phyloP scores from a whole-genome alignment of 345 rosid species.

The Bretschneidera sinensis region DNA sequence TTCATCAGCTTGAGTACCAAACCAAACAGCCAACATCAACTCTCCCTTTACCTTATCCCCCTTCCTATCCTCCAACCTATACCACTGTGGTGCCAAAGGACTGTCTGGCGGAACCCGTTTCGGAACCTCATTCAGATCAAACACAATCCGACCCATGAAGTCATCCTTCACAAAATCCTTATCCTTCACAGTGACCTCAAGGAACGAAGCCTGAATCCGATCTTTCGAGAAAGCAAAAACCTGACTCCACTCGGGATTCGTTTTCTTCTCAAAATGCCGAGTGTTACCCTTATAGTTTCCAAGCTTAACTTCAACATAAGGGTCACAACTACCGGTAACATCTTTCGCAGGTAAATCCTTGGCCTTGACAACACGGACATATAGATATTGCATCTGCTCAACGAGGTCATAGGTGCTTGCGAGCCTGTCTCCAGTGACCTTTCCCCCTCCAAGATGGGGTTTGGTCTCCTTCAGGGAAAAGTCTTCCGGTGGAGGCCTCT shows the following conservation, averaged over 20 bases:
- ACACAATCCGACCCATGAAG: slow-evolving; percentile 58
- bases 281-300: slow-evolving; percentile 76
- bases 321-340: too few relatives aligned
- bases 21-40: slow-evolving; percentile 97
- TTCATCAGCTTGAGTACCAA: slow-evolving; percentile 99
- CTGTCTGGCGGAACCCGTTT: too few relatives aligned
- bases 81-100: slow-evolving; percentile 97
- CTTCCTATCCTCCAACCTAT: slow-evolving; percentile 70
- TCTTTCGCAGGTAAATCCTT: too few relatives aligned
- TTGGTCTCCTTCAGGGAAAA: slow-evolving; percentile 84
- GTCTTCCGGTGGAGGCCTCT: slow-evolving; percentile 71
- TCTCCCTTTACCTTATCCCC: slow-evolving; percentile 76
- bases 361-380: too few relatives aligned
- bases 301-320: too few relatives aligned
- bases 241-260: slow-evolving; percentile 93
- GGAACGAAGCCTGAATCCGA: slow-evolving; percentile 67
- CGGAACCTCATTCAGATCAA: slow-evolving; percentile 85
- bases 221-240: slow-evolving; percentile 97
- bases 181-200: slow-evolving; percentile 81
- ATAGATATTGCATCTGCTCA: slow-evolving; percentile 97
- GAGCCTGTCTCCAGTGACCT: slow-evolving; percentile 60
- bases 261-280: slow-evolving; percentile 86
- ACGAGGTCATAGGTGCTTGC: slow-evolving; percentile 90
- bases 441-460: slow-evolving; percentile 81
- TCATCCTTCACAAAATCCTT: slow-evolving; percentile 76